phyloP scores from a whole-genome alignment of 345 rosid genomes.

The Murraya koenigii region DNA sequence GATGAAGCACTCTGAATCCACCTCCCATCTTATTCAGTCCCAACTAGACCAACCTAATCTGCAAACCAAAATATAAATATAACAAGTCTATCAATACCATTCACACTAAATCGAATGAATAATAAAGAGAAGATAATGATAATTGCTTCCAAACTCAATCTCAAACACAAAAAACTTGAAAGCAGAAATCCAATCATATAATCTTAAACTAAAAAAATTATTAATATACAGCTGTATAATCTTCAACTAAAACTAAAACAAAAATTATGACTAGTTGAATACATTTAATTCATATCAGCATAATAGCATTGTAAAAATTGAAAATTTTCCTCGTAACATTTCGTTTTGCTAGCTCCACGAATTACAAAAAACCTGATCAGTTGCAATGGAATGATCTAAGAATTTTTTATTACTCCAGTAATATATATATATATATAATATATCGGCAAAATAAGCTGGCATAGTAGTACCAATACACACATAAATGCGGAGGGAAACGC shows the following conservation, averaged over 20 bases:
- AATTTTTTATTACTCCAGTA: no score
- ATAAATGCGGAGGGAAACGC: background rate
- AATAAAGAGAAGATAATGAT: background rate
- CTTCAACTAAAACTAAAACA: background rate
- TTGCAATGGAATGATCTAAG: background rate
- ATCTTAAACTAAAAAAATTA: background rate
- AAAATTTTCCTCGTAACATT: background rate
- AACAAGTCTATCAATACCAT: background rate
- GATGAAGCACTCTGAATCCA: slow-evolving; percentile 75
- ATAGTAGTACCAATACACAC: background rate
- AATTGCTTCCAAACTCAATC: no score
- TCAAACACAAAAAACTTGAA: background rate
- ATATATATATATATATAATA: background rate
- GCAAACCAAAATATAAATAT: background rate
- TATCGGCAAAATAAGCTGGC: background rate
- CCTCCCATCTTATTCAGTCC: slow-evolving; percentile 47
- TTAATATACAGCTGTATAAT: background rate
- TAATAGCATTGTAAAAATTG: background rate
- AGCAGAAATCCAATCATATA: background rate
- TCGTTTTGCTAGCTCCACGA: background rate
- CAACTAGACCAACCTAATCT: slow-evolving; percentile 5
- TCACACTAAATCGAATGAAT: background rate
- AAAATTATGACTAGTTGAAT: background rate
- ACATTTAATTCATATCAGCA: background rate
- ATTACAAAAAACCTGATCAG: background rate